A percentile compares a stretch with the other conserved stretches of the same genome.
Conservation (phyloP, 2,329 filamentous ascomycete species). For the Acrocalymma vagum region DNA sequence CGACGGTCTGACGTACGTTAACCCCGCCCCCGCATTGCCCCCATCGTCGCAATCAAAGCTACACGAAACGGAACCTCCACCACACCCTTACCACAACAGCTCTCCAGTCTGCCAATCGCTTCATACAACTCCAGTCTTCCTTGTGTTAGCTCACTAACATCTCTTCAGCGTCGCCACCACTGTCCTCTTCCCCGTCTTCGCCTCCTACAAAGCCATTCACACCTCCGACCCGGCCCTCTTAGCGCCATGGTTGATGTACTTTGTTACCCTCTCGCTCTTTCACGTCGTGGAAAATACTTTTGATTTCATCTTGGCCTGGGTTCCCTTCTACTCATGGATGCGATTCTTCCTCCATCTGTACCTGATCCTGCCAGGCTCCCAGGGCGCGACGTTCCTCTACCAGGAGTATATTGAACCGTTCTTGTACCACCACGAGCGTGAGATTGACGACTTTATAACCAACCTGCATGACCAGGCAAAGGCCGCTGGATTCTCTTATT, state of each 20-base stretch:
- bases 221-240: conserved; percentile 88
- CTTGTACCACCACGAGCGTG: conserved; percentile 82
- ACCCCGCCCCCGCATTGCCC: conserved; percentile 42
- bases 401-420: conserved; percentile 87
- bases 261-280: conserved; percentile 87
- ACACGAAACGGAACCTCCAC: conserved; percentile 17
- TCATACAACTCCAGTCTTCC: conserved; percentile 1
- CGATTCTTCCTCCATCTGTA: conserved; percentile 89
- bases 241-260: conserved; percentile 99
- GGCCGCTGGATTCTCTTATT: conserved; percentile 72
- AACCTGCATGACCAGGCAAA: conserved; percentile 80
- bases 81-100: conserved; percentile 7
- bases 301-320: conserved; percentile 85
- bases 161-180: conserved; percentile 64
- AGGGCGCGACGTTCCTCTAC: conserved; percentile 88
- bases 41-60: conserved; percentile 26
- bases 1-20: conserved; percentile 47
- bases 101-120: conserved; percentile 21
- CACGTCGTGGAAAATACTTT: conserved; percentile 87
- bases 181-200: conserved; percentile 93
- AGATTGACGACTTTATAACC: conserved; percentile 91
- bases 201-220: conserved; percentile 97
- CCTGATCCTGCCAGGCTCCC: conserved; percentile 96
- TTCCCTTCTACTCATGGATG: conserved; percentile 94
- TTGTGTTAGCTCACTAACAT: conserved; percentile 20